Base-by-base conservation (phyloP, 495 filamentous ascomycete genomes). In the Talaromyces liani region DNA sequence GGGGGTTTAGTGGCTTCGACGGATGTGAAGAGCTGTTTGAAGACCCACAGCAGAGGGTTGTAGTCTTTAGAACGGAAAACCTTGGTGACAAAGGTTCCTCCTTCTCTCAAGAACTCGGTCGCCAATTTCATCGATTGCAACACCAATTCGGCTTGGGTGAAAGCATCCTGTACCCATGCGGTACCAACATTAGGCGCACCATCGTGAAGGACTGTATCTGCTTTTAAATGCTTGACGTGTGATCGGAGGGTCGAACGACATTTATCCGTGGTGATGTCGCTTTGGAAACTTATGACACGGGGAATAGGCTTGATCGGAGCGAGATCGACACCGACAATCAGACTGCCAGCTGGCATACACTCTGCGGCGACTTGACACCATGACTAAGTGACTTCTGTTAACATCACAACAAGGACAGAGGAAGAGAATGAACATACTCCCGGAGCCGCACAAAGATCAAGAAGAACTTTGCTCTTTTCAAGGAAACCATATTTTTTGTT, bases 401-500 rank as follows among this genome's bases (percentile, higher is more conserved):
- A 27, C 34, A 29, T 54, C 10, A 6, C 24, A 25, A 7, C 22
- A 53, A 31, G 41, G 8, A n/a, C 20, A 63, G 51, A n/a, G 47
- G 8, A 22, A 31, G n/a, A 29, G 27, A 12, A 33, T 25, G 24
- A 31, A 85, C 88, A 75, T 83, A 92, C 89, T 75, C 94, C 94
- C 41, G 94, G 94, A 20, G 94, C 94, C 64, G 94, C 94, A 75
- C 94, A 99, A 64, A 99, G 89, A 87, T 99, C 94, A 65, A 99
- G 81, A 49, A 96, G 80, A 62, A 98, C 95, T 77, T 90, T 97
- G 76, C 91, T 92, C 80, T 93, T 93, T 75, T 97, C 92, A 65
- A 99, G 81, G 76, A 99, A 98, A 65, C 91, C 88, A 87, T 95
- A 98, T 71, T 96, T 98, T 78, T 97, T 96, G 80, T 99, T 99